Conservation (phyloP, 1,139 yeast genomes). For the Pichia sp. region DNA sequence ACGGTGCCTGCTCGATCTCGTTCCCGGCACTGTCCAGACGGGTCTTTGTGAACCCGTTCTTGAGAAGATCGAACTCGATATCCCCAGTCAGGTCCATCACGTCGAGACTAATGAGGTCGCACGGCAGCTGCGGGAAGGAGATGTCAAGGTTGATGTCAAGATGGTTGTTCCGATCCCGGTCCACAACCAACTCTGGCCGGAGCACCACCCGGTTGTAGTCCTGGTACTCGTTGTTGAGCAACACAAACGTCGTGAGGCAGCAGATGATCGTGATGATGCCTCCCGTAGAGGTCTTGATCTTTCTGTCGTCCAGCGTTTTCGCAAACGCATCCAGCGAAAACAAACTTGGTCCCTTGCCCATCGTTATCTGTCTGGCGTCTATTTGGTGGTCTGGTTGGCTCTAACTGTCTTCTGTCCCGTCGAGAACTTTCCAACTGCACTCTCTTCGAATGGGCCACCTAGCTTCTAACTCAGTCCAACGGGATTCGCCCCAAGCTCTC, state of each 20-base stretch:
- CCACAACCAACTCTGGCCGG: conserved; percentile 83
- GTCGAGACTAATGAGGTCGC: conserved; percentile 61
- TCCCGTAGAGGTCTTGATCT: conserved; percentile 82
- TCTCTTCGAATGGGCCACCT: not conserved
- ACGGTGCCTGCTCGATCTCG: conserved; percentile 36
- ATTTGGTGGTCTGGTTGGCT: too few species aligned
- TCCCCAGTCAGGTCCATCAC: conserved; percentile 86
- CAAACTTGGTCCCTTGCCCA: conserved; percentile 44
- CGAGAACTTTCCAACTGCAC: not conserved
- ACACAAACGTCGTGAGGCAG: conserved; percentile 52
- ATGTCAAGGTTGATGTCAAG: conserved; percentile 78
- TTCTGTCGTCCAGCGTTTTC: conserved; percentile 90
- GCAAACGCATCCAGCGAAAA: conserved; percentile 84
- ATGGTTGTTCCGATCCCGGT: conserved; percentile 72
- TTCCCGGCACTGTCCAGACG: conserved; percentile 51
- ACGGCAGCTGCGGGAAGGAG: conserved; percentile 78
- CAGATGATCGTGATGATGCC: conserved; percentile 82
- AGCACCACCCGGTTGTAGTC: conserved; percentile 65
- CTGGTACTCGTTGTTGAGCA: conserved; percentile 69
- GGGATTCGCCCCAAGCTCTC: not conserved
- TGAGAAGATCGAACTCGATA: conserved; percentile 63
- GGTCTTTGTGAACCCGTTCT: conserved; percentile 66
- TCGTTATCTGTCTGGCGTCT: conserved; percentile 6
- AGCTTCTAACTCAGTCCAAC: not conserved
- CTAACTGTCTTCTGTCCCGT: not conserved